phyloP scores from a whole-genome alignment of 306 rosid species.

The Cicer cuneatum region DNA sequence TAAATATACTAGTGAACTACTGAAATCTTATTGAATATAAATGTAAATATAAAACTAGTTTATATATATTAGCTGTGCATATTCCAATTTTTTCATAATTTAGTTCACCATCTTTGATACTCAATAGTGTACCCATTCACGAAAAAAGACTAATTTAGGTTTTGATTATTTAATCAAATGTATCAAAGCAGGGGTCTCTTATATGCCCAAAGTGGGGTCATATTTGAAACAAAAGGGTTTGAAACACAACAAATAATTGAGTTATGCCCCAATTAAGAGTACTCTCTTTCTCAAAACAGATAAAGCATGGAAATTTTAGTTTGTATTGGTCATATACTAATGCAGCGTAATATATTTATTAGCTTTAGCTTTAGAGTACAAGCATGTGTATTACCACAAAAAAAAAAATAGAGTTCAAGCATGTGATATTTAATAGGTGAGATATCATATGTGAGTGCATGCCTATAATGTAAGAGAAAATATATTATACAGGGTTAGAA shows the following conservation, averaged over 20 bases:
- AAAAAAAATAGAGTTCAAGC: conserved; percentile 39
- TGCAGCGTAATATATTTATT: conserved; percentile 36
- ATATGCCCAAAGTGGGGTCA: background rate
- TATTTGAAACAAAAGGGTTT: conserved; percentile 35
- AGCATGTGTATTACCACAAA: conserved; percentile 38
- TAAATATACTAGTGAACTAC: too few species aligned
- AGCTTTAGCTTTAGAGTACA: conserved; percentile 38
- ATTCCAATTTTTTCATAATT: too few species aligned
- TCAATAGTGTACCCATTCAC: too few species aligned
- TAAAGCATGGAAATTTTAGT: conserved; percentile 18
- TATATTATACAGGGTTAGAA: conserved; percentile 59
- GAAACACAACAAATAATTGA: conserved; percentile 34
- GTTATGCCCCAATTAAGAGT: conserved; percentile 37
- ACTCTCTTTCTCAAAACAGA: conserved; percentile 34
- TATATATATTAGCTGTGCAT: too few species aligned
- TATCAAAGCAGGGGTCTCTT: too few species aligned
- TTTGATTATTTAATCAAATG: too few species aligned
- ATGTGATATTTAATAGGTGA: conserved; percentile 47
- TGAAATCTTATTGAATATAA: too few species aligned
- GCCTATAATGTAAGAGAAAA: conserved; percentile 49
- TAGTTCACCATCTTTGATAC: too few species aligned
- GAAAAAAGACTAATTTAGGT: too few species aligned
- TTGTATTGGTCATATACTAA: conserved; percentile 34
- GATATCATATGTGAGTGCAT: conserved; percentile 51
- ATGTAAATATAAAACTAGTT: too few species aligned